Evolutionary conservation across 1,139 yeast species (phyloP), one percentile per base, ranked within the genome.

Genomic region (Suhomyces atakaporum): DNA sequence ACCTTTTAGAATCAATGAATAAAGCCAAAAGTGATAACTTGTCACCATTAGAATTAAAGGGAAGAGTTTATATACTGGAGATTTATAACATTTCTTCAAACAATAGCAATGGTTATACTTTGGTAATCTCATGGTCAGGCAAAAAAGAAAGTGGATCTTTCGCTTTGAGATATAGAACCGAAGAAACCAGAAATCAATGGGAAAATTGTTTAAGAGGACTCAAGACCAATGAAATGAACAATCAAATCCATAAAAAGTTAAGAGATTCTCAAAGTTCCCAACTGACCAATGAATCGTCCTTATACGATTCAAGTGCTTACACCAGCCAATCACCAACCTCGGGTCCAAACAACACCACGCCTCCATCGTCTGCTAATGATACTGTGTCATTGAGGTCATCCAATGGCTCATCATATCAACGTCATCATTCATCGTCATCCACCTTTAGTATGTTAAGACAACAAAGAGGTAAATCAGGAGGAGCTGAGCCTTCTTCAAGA

Each of bases 61-160:
- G 88, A 6, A 62, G 87, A 40, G 84, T 81, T n/a, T 80, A 81
- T 61, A 79, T 81, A 36, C 77, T 77, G 50, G 84, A 81, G 49
- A 75, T 81, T 39, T 77, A 78, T 53, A 79, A 75, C 56, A 75
- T 81, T 25, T 66, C 67, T 2, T 54, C 69, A 7, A 60, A 69
- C 4, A 62, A 62, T 40, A 53, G 45, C 32, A 47, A 56, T 18
- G 81, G 80, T 2, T 78, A 81, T 52, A 75, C 79, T 7, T 63
- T 84, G 49, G 76, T 82, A 29, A 75, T 84, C 8, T 75, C 86
- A n/a, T 84, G 92, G 92, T 78, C 81, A 18, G 89, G 92, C 2
- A 73, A 79, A 42, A 82, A 80, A 53, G 94, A 84, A 48, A 79
- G 82, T 35, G 92, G 92, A 2, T 79, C 85, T 15, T 84, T 84